These are phyloP conservation scores for Populus trichocarpa DNA, from an alignment of 441 rosid species.

Conservation along the genomic window DNA sequence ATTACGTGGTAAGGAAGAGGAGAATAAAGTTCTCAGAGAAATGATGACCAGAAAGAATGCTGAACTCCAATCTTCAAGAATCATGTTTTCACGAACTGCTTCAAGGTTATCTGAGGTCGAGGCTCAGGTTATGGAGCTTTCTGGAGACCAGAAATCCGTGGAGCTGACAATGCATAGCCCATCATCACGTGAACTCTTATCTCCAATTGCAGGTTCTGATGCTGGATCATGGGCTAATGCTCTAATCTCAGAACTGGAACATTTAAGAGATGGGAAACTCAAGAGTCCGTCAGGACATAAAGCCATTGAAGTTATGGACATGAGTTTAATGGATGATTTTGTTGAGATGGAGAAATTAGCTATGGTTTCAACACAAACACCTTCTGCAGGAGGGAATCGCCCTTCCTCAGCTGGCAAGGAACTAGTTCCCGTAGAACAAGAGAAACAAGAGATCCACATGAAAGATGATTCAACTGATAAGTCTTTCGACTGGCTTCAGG, in stretches of 20 bases:
- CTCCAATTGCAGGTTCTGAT: conserved; percentile 35
- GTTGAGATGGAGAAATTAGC: conserved; percentile 96
- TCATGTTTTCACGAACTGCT: conserved; percentile 60
- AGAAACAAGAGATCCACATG: conserved; percentile 25
- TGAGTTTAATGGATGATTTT: conserved; percentile 93
- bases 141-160: conserved; percentile 35
- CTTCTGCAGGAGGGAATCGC: conserved; percentile 20
- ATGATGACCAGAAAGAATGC: conserved; percentile 73
- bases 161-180: conserved; percentile 30
- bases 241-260: conserved; percentile 45
- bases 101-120: conserved; percentile 67
- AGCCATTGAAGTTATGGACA: conserved; percentile 34
- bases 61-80: conserved; percentile 77
- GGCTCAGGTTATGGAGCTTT: conserved; percentile 45
- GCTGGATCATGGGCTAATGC: conserved; percentile 65
- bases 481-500: conserved; percentile 70
- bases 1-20: conserved; percentile 81
- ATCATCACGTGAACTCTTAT: conserved; percentile 39
- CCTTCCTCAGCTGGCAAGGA: conserved; percentile 20
- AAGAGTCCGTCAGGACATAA: conserved; percentile 24
- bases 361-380: conserved; percentile 39
- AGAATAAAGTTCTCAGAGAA: conserved; percentile 79
- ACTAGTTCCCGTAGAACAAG: conserved; percentile 27
- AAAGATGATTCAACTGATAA: conserved; percentile 29
- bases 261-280: conserved; percentile 35